Evolutionary conservation across 1,139 yeast genomes (phyloP).

Genomic region (Hanseniaspora sp.): DNA sequence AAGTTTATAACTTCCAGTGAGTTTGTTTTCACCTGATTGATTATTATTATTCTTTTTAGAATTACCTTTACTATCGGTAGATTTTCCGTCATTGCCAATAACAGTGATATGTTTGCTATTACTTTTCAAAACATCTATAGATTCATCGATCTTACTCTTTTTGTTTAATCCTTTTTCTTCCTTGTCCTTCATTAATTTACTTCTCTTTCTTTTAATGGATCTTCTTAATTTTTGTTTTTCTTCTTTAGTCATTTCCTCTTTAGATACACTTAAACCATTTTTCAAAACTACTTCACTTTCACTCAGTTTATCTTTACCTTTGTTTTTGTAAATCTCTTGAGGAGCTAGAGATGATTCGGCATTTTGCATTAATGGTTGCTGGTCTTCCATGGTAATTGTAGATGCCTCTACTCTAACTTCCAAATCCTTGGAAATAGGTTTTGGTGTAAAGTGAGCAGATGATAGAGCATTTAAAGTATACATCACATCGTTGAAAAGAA

Average conservation of each 20-base stretch:
- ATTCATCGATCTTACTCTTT: conserved; percentile 41
- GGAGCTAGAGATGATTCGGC: conserved; percentile 79
- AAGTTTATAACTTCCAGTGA: conserved; percentile 21
- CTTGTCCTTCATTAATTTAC: conserved; percentile 40
- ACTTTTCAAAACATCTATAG: conserved; percentile 59
- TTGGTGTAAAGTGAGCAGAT: conserved; percentile 88
- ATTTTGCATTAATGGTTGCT: conserved; percentile 80
- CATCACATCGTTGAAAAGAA: conserved; percentile 49
- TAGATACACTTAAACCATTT: conserved; percentile 73
- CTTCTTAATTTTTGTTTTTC: conserved; percentile 83
- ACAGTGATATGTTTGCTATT: conserved; percentile 69
- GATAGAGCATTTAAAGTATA: conserved; percentile 77
- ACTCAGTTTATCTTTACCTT: conserved; percentile 34
- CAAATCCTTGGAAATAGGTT: conserved; percentile 68
- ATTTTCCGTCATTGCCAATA: conserved; percentile 66
- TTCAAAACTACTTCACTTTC: conserved; percentile 59
- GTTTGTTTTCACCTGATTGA: conserved; percentile 15
- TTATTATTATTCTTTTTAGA: conserved; percentile 35
- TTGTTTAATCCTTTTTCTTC: conserved; percentile 22
- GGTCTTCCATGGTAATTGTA: conserved; percentile 85
- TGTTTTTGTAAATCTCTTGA: conserved; percentile 73
- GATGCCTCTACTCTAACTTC: conserved; percentile 75
- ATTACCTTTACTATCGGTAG: conserved; percentile 64
- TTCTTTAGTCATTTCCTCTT: conserved; percentile 72
- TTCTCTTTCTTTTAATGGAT: conserved; percentile 70